These are phyloP conservation scores for Senna siamea DNA, from an alignment of 306 rosid species.

Conservation along the genomic window DNA sequence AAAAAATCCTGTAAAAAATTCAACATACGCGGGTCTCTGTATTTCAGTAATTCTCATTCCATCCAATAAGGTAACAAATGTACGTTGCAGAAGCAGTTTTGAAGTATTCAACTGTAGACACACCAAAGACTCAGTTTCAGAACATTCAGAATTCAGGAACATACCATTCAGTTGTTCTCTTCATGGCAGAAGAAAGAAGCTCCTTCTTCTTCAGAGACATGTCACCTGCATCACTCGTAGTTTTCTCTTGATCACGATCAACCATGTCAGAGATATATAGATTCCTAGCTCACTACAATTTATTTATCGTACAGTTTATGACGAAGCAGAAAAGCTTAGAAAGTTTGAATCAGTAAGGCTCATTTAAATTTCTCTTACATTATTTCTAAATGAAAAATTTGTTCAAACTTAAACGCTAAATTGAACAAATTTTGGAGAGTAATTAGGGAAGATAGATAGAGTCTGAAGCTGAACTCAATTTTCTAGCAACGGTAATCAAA, in stretches of 20 bases:
- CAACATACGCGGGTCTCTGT: background rate
- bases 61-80: constrained; percentile 11
- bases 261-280: constrained; percentile 43
- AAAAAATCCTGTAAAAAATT: constrained; percentile 69
- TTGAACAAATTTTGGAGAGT: constrained; percentile 31
- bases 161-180: constrained; percentile 87
- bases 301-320: constrained; percentile 34
- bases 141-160: constrained; percentile 24
- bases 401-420: constrained; percentile 22
- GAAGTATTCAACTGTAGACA: no score
- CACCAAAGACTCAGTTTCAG: background rate
- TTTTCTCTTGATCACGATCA: constrained; percentile 48
- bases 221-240: constrained; percentile 42
- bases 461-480: constrained; percentile 34
- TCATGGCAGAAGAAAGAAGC: constrained; percentile 70
- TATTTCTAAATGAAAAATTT: background rate
- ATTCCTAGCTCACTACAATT: constrained; percentile 38
- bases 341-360: no score
- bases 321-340: constrained; percentile 8
- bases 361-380: constrained; percentile 33
- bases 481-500: background rate
- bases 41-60: constrained; percentile 17
- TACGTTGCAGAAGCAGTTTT: constrained; percentile 8
- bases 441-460: background rate
- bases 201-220: constrained; percentile 57